Evolutionary conservation across 495 filamentous ascomycete genomes (phyloP), one percentile per base, ranked within the genome.

Genomic region (Jackrogersella multiformis): DNA sequence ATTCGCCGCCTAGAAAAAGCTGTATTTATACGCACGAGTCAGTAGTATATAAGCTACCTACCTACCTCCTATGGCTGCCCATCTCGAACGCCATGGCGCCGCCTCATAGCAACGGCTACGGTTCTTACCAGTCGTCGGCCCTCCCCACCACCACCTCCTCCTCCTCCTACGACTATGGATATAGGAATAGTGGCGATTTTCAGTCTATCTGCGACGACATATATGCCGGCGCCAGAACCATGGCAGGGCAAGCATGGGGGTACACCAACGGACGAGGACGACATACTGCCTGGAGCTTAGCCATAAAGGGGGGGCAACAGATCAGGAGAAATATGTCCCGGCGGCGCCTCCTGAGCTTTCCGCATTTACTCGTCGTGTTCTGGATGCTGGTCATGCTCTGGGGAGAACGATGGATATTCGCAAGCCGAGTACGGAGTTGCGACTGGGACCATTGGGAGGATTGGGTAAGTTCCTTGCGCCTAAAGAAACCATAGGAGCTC

Each of bases 381-480:
- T 99, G 94, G 94, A 48, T 93, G n/a, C 71, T 91, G 13, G 79
- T 89, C 10, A 66, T 97, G 60, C 91, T 93, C 75, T 94, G 92
- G 90, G 94, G 95, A 4, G 95, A 99, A 79, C 82, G 91, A 65
- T 88, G 84, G 63, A 85, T 89, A 21, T 98, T 95, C 70, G 78
- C 82, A 39, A 83, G 82, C 49, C 85, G 81, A 56, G 81, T 97
- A 10, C 82, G 85, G 52, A 78, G 74, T n/a, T 99, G 95, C 75
- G 74, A 83, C 38, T 99, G 95, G 95, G 81, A 83, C 23, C 84
- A 81, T 45, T 99, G 95, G 95, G 95, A 97, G 78, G 83, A 86
- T 76, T 98, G 94, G 94, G 94, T 97, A 82, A 77, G 90, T 77
- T 71, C 30, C 28, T 41, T 10, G 23, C 21, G 32, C 42, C 12